phyloP scores from a whole-genome alignment of 2,329 filamentous ascomycete species.

The Penicillium janthinellum region DNA sequence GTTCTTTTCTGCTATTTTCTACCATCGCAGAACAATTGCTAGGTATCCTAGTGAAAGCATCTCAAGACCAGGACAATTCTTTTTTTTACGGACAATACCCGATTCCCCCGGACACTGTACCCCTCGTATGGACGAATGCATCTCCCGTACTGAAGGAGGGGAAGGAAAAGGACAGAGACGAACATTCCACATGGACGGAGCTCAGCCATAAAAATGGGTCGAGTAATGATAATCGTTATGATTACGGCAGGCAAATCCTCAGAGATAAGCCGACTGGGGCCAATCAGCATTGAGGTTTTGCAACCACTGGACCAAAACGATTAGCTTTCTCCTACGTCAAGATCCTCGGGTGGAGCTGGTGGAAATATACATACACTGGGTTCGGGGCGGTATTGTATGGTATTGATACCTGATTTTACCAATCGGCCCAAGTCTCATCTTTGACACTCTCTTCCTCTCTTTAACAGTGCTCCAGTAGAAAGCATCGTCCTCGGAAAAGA shows the following conservation, averaged over 20 bases:
- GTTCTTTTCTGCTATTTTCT: not conserved
- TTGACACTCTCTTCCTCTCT: not conserved
- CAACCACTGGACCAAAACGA: constrained; percentile 34
- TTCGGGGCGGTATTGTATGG: not conserved
- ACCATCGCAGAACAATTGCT: not conserved
- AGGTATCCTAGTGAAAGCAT: not conserved
- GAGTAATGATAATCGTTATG: constrained; percentile 30
- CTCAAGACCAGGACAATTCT: not conserved
- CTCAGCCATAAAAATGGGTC: constrained; percentile 9
- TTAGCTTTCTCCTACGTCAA: constrained; percentile 43
- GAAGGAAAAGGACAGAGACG: constrained; percentile 10
- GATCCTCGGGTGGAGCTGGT: constrained; percentile 21
- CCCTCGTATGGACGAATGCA: constrained; percentile 17
- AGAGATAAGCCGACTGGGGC: constrained; percentile 34
- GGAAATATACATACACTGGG: not conserved
- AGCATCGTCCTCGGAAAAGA: not conserved
- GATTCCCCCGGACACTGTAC: not conserved
- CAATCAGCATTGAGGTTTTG: constrained; percentile 36
- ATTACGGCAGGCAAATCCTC: constrained; percentile 25
- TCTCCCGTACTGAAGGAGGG: not conserved
- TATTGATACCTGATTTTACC: constrained; percentile 10
- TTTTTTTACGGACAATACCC: not conserved
- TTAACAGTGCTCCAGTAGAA: not conserved
- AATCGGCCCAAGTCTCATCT: not conserved
- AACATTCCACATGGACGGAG: constrained; percentile 17